Base-by-base conservation (phyloP, 1,139 yeast species). In the Yamadazyma songkhlaensis region DNA sequence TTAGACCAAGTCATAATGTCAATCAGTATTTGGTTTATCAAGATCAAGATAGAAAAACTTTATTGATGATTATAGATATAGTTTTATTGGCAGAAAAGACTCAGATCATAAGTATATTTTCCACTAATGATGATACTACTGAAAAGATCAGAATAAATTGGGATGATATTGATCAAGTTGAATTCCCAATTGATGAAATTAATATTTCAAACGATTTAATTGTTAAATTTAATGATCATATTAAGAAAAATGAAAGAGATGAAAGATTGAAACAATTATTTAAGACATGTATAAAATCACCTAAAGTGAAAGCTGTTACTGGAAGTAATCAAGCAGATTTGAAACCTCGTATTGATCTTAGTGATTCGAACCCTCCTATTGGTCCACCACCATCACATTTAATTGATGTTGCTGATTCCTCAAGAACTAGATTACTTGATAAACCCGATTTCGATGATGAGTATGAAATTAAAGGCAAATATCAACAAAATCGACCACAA, bases 401-500 rank as follows among this genome's bases (percentile, higher is more conserved):
- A 9, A 35, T 43, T 29, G 49, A 44, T 32, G 34, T 46, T 2
- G 49, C 45, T n/a, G 35, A 34, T 25, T 36, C 47, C 6, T 32
- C 32, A 15, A 30, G 29, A 13, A 31, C 27, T n/a, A 31, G 15
- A 22, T 34, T 44, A 12, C 43, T 47, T 25, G 77, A 70, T 44
- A 72, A 72, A 57, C 83, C 83, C 1, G 74, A 69, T 14, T 78
- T 78, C 52, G 83, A 78, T 30, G 82, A 77, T 51, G 83, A 78
- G 48, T 72, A 73, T 45, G 74, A 75, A 46, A 58, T 74, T 37
- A 47, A 36, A n/a, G 34, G 33, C 9, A 32, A 31, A 25, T 21
- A 24, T 12, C 37, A 22, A 34, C 44, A 13, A 32, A 17, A 32
- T 13, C 3, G 13, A 13, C 23, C 31, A 14, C 11, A n/a, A 13